Conservation (phyloP, 805 yeast species). For the Kazachstania bromeliacearum region DNA sequence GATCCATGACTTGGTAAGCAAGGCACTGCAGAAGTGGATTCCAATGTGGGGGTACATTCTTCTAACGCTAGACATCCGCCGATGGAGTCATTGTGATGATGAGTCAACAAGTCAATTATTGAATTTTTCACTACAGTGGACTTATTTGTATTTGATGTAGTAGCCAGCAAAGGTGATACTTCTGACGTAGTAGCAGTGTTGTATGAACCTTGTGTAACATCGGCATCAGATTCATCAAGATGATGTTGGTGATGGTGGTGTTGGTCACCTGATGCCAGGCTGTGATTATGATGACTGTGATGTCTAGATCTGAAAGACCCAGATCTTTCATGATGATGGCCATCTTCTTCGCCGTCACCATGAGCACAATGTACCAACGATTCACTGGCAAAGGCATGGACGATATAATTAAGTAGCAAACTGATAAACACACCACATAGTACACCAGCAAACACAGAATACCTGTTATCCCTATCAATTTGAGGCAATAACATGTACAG, state of each 20-base stretch:
- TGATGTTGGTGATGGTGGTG: background rate
- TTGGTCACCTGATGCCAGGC: background rate
- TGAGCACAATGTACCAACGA: conserved; percentile 83
- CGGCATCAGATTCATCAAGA: background rate
- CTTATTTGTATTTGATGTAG: background rate
- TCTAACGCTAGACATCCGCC: conserved; percentile 3
- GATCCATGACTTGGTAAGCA: background rate
- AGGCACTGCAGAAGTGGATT: conserved; percentile 1
- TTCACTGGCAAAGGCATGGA: conserved; percentile 71
- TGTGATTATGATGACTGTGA: conserved; percentile 1
- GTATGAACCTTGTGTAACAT: background rate
- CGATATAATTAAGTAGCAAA: conserved; percentile 46
- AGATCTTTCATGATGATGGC: too few relatives aligned
- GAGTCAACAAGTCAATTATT: conserved; percentile 1
- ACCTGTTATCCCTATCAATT: conserved; percentile 33
- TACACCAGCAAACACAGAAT: conserved; percentile 37
- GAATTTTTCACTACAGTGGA: background rate
- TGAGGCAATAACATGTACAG: conserved; percentile 71
- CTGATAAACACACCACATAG: conserved; percentile 55
- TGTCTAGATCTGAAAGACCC: too few relatives aligned
- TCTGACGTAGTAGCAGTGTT: background rate
- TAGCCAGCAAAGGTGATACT: background rate
- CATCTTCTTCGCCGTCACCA: conserved; percentile 20
- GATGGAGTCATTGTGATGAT: conserved; percentile 2
- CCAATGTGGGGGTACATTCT: conserved; percentile 5